Percentiles rank a stretch among this genome's conserved stretches.
These are phyloP conservation scores for Prunus yedoensis DNA, from an alignment of 331 rosid species.

Conservation along the genomic window DNA sequence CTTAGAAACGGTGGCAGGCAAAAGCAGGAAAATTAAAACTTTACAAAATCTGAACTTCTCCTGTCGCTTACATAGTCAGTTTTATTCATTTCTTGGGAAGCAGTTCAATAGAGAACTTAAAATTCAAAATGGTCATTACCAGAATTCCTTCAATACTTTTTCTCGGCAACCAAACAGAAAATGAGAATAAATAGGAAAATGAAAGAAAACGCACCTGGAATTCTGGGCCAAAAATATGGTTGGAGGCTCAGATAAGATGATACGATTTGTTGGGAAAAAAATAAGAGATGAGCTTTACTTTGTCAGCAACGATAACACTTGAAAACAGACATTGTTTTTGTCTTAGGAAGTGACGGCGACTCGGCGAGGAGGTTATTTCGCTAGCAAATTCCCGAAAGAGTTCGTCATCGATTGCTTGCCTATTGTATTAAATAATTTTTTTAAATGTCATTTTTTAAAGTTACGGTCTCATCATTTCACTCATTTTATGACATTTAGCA, in stretches of 20 bases:
- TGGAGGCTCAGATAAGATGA: neutral
- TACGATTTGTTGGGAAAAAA: neutral
- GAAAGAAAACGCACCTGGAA: constrained; percentile 26
- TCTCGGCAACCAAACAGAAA: constrained; percentile 6
- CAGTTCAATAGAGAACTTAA: neutral
- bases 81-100: neutral
- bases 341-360: constrained; percentile 6
- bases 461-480: too few relatives aligned
- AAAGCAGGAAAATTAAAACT: neutral
- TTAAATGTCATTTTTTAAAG: too few relatives aligned
- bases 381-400: constrained; percentile 5
- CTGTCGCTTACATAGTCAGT: neutral
- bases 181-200: neutral
- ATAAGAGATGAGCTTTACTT: constrained; percentile 21
- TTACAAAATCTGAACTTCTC: neutral
- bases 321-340: constrained; percentile 20
- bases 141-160: neutral
- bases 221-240: neutral
- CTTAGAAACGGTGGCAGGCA: neutral
- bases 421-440: neutral
- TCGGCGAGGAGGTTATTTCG: neutral
- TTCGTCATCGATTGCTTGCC: neutral
- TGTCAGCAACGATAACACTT: constrained; percentile 44
- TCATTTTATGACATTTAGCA: too few relatives aligned
- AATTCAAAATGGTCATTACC: constrained; percentile 2